Evolutionary conservation across 2,329 filamentous ascomycete species (phyloP), one percentile per base, ranked within the genome.

Genomic region (Phyllosticta capitalensis): DNA sequence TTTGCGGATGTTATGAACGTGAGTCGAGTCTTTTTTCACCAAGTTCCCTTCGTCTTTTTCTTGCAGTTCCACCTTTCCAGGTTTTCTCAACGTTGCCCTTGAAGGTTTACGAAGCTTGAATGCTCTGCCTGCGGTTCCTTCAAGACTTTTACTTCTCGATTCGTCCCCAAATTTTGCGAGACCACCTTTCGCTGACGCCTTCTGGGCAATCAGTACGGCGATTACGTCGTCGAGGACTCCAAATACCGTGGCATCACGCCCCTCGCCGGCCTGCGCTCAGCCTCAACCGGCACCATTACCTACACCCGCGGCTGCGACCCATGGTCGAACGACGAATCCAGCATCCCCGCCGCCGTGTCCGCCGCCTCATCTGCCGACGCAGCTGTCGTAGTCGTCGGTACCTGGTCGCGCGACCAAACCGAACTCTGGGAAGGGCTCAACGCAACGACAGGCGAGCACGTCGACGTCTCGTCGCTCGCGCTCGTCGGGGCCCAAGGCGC

Each of bases 1-100:
- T 90, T 90, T 83, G 87, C 84, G 1, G 79, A 87, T 64, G 87
- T 79, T 64, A 84, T 88, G 78, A 89, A 89, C 66, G 83, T 84
- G 65, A 73, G 80, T 74, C 9, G n/a, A 5, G 5, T 38, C 30
- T 38, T 9, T 30, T 30, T 30, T 14, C 30, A 14, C 2, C 17
- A 10, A 38, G 10, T 14, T 10, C 10, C 17, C 30, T 7, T 7
- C 28, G 7, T 10, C 28, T 30, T 30, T 30, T 30, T 30, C 28
- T 30, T n/a, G n/a, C n/a, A n/a, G n/a, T n/a, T n/a, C n/a, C n/a
- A n/a, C n/a, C n/a, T n/a, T n/a, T n/a, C n/a, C n/a, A n/a, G n/a
- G n/a, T n/a, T n/a, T n/a, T n/a, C n/a, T n/a, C n/a, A n/a, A n/a
- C n/a, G n/a, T n/a, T n/a, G n/a, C n/a, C n/a, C n/a, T n/a, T n/a